phyloP scores from a whole-genome alignment of 1,284 basidiomycete species.

The Pisolithus thermaeus region DNA sequence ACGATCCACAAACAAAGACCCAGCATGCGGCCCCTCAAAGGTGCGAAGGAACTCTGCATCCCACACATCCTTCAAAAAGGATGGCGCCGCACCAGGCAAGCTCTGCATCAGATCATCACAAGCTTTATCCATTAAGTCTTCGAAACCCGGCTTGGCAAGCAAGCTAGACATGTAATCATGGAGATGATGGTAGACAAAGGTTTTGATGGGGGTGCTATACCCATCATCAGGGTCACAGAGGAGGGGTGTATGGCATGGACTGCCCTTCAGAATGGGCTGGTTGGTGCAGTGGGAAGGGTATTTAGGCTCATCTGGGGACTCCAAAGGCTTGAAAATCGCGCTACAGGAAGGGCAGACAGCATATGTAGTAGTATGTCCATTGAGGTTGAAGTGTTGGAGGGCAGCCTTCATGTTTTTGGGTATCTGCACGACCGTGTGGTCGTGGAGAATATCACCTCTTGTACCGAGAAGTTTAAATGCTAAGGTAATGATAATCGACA shows the following conservation, averaged over 20 bases:
- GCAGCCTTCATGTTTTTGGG: conserved; percentile 12
- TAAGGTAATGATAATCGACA: conserved; percentile 9
- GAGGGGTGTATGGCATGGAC: conserved; percentile 6
- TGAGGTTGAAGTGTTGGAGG: conserved; percentile 17
- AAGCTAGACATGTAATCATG: neutral
- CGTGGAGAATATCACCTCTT: conserved; percentile 6
- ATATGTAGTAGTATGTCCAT: conserved; percentile 14
- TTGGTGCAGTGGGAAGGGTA: conserved; percentile 13
- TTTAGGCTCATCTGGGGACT: neutral
- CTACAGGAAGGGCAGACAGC: conserved; percentile 16
- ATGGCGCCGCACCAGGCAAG: neutral
- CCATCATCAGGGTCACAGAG: neutral
- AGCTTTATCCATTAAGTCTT: neutral
- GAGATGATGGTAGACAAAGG: conserved; percentile 10
- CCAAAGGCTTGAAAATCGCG: conserved; percentile 11
- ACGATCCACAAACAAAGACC: neutral
- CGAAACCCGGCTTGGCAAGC: too few relatives aligned
- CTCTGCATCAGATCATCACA: conserved; percentile 9
- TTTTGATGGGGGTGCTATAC: neutral
- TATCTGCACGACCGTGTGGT: neutral
- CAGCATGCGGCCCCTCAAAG: too few relatives aligned
- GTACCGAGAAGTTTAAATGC: conserved; percentile 8
- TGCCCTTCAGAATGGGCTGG: neutral
- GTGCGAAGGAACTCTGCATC: neutral
- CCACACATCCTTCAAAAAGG: conserved; percentile 2